phyloP scores from a whole-genome alignment of 257 asterid genomes.

The Solanum sitiens region DNA sequence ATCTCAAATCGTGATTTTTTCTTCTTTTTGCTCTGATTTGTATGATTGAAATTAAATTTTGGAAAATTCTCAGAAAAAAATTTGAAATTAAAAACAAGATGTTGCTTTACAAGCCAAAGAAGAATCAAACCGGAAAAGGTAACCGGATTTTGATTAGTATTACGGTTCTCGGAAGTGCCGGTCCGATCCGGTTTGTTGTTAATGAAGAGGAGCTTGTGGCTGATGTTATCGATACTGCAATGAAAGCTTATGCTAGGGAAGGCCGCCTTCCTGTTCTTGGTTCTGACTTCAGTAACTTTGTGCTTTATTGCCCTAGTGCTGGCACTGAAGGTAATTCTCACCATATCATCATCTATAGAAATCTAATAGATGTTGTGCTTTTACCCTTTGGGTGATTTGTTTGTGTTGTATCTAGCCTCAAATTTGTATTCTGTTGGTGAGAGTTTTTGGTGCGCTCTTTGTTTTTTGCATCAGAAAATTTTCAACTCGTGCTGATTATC shows the following conservation, averaged over 20 bases:
- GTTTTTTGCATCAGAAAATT: background rate
- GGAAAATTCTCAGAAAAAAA: background rate
- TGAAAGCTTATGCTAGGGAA: conserved; percentile 81
- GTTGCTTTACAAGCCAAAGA: conserved; percentile 78
- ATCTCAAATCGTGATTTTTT: background rate
- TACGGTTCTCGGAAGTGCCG: conserved; percentile 80
- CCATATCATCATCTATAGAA: background rate
- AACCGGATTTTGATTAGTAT: conserved; percentile 61
- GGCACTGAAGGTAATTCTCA: conserved; percentile 53
- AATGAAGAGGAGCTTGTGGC: conserved; percentile 68
- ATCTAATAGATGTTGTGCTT: background rate
- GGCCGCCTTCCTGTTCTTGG: conserved; percentile 88
- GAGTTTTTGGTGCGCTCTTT: background rate
- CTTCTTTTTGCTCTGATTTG: background rate
- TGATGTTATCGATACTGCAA: conserved; percentile 62
- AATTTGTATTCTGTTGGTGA: background rate
- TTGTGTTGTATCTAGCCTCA: background rate
- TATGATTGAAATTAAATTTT: background rate
- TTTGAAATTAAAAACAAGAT: conserved; percentile 15
- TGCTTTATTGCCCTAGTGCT: conserved; percentile 63
- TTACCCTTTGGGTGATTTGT: background rate
- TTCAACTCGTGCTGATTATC: background rate
- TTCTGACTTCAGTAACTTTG: conserved; percentile 49
- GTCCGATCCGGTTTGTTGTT: conserved; percentile 85
- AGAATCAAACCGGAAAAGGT: conserved; percentile 52